Base-by-base conservation (phyloP, 176 grass and related monocot genomes). In the Carex kokanica region DNA sequence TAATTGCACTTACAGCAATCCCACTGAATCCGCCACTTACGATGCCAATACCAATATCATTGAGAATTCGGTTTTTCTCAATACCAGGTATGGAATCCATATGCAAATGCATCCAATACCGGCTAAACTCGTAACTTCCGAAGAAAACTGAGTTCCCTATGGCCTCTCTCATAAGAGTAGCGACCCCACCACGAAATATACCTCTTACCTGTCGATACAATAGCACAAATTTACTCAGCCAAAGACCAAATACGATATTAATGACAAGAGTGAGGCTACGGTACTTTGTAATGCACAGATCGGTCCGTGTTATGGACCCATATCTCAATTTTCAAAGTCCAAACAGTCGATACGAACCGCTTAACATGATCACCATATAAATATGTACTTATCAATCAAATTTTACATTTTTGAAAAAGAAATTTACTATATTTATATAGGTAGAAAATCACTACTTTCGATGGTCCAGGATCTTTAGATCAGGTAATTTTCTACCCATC, bases 141-240 rank as follows among this genome's bases (percentile, higher is more conserved):
- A 98, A 98, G 82, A 98, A 94, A 55, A 98, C 84, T 41, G 95
- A 88, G 85, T 98, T 98, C 52, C 95, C 95, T 81, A 98, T 88
- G 32, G 90, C 72, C 78, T 98, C 92, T 94, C 95, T 93, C 47
- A 94, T 82, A 69, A 98, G 68, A 77, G 95, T 98, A 85, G 90
- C 59, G 57, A 91, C 56, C 78, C 90, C 89, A 69, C 95, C 95
- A 88, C 92, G 92, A 88, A 93, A 98, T 84, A 98, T 81, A 54
- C 95, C 95, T 83, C 78, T 94, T 84, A 98, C 78, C 95, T 98
- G 82, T 61, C 64, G 57, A 78, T 72, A 17, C 21, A 51, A 40
- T 29, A 80, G 8, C 16, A 64, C 4, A 84, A 12, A 49, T 49
- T 47, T 62, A 31, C 57, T 54, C 13, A 24, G 36, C 15, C 23